Conservation (phyloP, 306 rosid species). For the Astragalus membranaceus region DNA sequence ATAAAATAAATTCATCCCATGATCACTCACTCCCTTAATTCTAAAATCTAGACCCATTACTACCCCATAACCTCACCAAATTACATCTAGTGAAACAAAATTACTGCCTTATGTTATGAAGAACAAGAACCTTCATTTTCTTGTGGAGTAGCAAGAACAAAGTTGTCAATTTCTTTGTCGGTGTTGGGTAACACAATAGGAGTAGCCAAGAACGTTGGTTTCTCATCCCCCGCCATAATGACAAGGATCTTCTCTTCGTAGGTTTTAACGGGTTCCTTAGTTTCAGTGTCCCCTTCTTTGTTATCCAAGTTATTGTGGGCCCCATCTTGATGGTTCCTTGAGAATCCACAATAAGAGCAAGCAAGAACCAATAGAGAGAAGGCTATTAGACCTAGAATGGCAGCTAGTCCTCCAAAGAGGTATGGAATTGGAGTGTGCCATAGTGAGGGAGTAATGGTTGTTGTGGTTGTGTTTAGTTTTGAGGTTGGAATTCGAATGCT, state of each 20-base stretch:
- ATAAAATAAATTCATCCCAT: not conserved
- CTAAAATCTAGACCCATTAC: not conserved
- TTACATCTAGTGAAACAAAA: not conserved
- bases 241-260: conserved; percentile 61
- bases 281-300: conserved; percentile 21
- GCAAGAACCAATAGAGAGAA: conserved; percentile 55
- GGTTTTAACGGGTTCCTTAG: conserved; percentile 14
- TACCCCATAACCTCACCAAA: not conserved
- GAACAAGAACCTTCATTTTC: conserved; percentile 6
- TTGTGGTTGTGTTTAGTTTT: not conserved
- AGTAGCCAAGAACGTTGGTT: conserved; percentile 64
- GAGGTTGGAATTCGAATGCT: not conserved
- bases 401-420: conserved; percentile 67
- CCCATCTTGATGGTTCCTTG: conserved; percentile 1
- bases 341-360: conserved; percentile 53
- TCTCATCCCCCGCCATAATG: conserved; percentile 76
- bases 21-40: not conserved
- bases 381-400: conserved; percentile 51
- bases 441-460: conserved; percentile 4
- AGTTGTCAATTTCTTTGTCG: not conserved
- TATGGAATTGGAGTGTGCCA: conserved; percentile 91
- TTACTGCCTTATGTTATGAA: conserved; percentile 21
- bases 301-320: conserved; percentile 30
- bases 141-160: not conserved
- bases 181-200: conserved; percentile 30